phyloP scores from a whole-genome alignment of 352 stramenopile species.

The Globisporangium carolinianum region DNA sequence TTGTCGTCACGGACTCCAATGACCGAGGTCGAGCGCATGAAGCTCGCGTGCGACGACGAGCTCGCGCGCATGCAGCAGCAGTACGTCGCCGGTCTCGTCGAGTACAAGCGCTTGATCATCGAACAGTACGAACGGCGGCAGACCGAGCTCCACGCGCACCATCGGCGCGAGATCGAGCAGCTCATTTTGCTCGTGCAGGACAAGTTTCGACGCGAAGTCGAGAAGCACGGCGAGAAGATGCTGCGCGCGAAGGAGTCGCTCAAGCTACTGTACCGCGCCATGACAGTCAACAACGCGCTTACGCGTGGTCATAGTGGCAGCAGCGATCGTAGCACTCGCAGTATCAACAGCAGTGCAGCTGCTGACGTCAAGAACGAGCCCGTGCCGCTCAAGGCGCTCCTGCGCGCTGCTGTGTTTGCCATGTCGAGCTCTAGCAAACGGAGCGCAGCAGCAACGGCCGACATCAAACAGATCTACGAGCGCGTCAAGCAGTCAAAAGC shows the following conservation, averaged over 20 bases:
- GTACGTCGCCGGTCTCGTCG: slow-evolving; percentile 43
- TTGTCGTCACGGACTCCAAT: slow-evolving; percentile 11
- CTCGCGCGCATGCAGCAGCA: slow-evolving; percentile 45
- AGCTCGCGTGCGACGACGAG: slow-evolving; percentile 26
- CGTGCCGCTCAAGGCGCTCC: slow-evolving; percentile 44
- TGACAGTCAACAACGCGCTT: slow-evolving; percentile 14
- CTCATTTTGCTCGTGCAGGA: slow-evolving; percentile 49
- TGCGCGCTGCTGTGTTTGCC: slow-evolving; percentile 51
- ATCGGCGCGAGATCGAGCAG: slow-evolving; percentile 57
- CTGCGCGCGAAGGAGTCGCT: slow-evolving; percentile 47
- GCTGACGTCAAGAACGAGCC: slow-evolving; percentile 11
- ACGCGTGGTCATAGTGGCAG: no score
- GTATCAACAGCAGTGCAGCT: neutral
- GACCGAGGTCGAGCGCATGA: slow-evolving; percentile 37
- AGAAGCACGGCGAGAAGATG: slow-evolving; percentile 42
- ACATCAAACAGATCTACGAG: slow-evolving; percentile 43
- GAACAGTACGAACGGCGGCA: slow-evolving; percentile 64
- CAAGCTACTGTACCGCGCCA: slow-evolving; percentile 53
- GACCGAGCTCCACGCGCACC: slow-evolving; percentile 41
- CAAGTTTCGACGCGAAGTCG: slow-evolving; percentile 52
- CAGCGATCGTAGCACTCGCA: neutral
- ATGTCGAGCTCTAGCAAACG: slow-evolving; percentile 58
- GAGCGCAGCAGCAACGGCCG: slow-evolving; percentile 21
- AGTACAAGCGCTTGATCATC: slow-evolving; percentile 72
- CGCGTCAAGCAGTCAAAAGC: slow-evolving; percentile 9